Percentiles rank a stretch among this genome's conserved stretches.
Conservation (phyloP, 2,329 filamentous ascomycete genomes). For the Monosporascus ibericus region DNA sequence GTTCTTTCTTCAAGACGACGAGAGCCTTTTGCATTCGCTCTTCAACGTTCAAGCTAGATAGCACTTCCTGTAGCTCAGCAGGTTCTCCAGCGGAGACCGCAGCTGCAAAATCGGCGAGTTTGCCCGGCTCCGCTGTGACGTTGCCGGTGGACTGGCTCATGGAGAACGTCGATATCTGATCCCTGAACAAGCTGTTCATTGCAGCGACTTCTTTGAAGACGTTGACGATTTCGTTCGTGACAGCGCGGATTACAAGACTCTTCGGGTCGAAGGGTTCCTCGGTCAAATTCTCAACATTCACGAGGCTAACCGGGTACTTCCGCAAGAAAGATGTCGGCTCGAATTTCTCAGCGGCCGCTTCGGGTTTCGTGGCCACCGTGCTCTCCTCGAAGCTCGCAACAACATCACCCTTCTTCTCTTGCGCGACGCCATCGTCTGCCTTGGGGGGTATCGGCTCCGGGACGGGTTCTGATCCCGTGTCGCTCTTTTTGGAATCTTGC, state of each 20-base stretch:
- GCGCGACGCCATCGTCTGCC: constrained; percentile 43
- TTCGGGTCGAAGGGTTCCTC: constrained; percentile 90
- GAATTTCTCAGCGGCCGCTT: constrained; percentile 51
- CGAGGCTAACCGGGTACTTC: constrained; percentile 87
- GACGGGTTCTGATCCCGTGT: constrained; percentile 40
- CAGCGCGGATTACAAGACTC: constrained; percentile 79
- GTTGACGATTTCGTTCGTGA: constrained; percentile 97
- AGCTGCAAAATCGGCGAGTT: constrained; percentile 93
- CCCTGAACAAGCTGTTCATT: constrained; percentile 89
- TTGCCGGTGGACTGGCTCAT: constrained; percentile 94
- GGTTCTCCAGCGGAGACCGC: constrained; percentile 94
- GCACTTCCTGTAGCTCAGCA: constrained; percentile 83
- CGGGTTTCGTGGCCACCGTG: constrained; percentile 54
- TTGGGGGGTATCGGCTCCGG: constrained; percentile 57
- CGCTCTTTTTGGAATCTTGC: constrained; percentile 45
- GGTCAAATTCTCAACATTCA: constrained; percentile 87
- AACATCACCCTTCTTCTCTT: constrained; percentile 82
- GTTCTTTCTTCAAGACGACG: constrained; percentile 90
- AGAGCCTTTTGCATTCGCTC: constrained; percentile 87
- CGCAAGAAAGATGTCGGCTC: constrained; percentile 88
- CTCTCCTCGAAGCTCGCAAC: constrained; percentile 95
- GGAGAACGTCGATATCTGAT: constrained; percentile 95
- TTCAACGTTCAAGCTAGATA: constrained; percentile 85
- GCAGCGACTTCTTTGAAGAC: constrained; percentile 96
- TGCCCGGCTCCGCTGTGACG: constrained; percentile 88